Percentiles rank a stretch among this genome's conserved stretches.
Conservation (phyloP, 768 basidiomycete species). For the Hydnomerulius pinastri region DNA sequence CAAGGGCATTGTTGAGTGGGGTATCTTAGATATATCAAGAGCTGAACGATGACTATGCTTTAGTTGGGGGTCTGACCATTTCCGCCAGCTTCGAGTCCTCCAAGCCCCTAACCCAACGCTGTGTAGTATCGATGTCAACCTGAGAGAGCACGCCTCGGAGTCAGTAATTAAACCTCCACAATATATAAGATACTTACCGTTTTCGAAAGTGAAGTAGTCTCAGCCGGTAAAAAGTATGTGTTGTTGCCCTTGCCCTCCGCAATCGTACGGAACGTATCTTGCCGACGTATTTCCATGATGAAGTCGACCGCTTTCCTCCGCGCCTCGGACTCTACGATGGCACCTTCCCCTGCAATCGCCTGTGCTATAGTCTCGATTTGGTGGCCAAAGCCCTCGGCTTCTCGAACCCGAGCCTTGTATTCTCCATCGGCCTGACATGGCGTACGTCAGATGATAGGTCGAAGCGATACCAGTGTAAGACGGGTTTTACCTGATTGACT, state of each 20-base stretch:
- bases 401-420: slow-evolving; percentile 51
- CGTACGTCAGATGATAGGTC: slow-evolving; percentile 43
- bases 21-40: no score
- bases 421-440: slow-evolving; percentile 56
- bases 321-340: slow-evolving; percentile 34
- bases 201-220: not conserved
- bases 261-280: slow-evolving; percentile 56
- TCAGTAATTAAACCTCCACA: not conserved
- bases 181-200: not conserved
- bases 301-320: slow-evolving; percentile 41
- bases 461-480: not conserved
- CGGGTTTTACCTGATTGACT: not conserved
- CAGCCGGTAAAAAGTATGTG: slow-evolving; percentile 52
- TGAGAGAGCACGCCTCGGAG: not conserved
- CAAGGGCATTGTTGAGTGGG: no score
- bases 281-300: slow-evolving; percentile 49
- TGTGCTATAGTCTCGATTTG: slow-evolving; percentile 49
- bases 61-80: not conserved
- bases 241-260: slow-evolving; percentile 50
- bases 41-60: not conserved
- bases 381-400: slow-evolving; percentile 53
- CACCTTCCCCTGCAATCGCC: slow-evolving; percentile 37
- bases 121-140: not conserved
- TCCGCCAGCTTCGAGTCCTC: not conserved
- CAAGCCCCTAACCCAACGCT: not conserved